Base-by-base conservation (phyloP, 495 filamentous ascomycete species). In the Pseudomonodictys pantanalensis region DNA sequence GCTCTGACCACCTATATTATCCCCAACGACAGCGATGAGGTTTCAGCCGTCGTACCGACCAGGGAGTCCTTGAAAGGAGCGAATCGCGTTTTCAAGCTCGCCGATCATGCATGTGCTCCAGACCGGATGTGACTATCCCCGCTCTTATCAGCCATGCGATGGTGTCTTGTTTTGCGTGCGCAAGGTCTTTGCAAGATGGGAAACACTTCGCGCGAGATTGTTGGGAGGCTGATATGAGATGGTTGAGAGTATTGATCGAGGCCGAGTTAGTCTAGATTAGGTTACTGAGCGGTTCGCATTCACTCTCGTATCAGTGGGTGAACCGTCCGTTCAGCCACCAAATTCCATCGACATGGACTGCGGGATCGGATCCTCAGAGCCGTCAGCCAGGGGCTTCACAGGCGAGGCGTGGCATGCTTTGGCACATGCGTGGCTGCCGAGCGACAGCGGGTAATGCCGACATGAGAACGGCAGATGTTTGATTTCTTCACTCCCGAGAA, bases 11-110 rank as follows among this genome's bases (percentile, higher is more conserved):
- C 32, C 22, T 44, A 41, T 48, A 41, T 25, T 43, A 23, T 26
- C 10, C 35, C 32, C 43, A 51, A 23, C 7, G 3, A 17, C n/a
- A 12, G 17, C 32, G 43, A 30, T 49, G 58, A 44, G 18, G 59
- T 56, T 56, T 62, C 59, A 62, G 59, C 59, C 59, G 58, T 10
- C 15, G n/a, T 43, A 47, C 30, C 42, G 43, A 56, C n/a, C n/a
- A n/a, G n/a, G 22, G 32, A 4, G 18, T 48, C 10, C 9, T 15
- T n/a, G 25, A 15, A 20, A 50, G 28, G 4, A 3, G 22, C 22
- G 49, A 49, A 38, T 29, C 24, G 48, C 28, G 3, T 15, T 41
- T 56, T 62, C n/a, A n/a, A 62, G 33, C 49, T 51, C 48, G 43
- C 58, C 58, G 56, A 62, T 62, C 24, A 29, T 23, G 44, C 23